phyloP scores from a whole-genome alignment of 257 asterid species.

The Jacaranda copaia region DNA sequence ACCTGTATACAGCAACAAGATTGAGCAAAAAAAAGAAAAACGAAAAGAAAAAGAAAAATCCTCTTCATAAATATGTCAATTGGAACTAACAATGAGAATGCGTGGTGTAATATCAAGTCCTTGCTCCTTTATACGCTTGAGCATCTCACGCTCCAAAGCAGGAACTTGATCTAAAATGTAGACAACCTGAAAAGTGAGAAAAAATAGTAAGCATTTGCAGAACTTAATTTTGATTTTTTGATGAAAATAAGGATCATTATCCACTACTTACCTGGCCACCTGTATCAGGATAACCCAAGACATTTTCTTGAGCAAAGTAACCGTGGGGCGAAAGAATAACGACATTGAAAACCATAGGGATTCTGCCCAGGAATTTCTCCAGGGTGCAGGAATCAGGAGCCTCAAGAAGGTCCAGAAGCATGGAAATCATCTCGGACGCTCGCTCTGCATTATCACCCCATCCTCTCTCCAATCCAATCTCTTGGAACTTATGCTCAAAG shows the following conservation, averaged over 20 bases:
- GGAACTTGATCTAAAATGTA: conserved; percentile 92
- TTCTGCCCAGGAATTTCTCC: conserved; percentile 68
- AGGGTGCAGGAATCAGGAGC: conserved; percentile 83
- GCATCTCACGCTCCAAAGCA: conserved; percentile 81
- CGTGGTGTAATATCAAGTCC: conserved; percentile 79
- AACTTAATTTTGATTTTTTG: too few relatives aligned
- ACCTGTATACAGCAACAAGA: conserved; percentile 44
- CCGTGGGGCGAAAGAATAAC: conserved; percentile 85
- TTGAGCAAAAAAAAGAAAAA: neutral
- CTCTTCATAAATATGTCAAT: neutral
- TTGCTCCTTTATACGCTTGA: conserved; percentile 83
- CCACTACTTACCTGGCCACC: conserved; percentile 70
- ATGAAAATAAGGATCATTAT: neutral
- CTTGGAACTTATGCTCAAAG: conserved; percentile 72
- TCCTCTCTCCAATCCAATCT: conserved; percentile 79
- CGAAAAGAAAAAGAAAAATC: neutral
- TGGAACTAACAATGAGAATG: conserved; percentile 65
- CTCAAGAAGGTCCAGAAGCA: conserved; percentile 77
- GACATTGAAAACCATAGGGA: conserved; percentile 83
- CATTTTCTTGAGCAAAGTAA: conserved; percentile 86
- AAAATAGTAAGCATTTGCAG: neutral
- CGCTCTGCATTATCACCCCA: conserved; percentile 75
- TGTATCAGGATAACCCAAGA: conserved; percentile 81
- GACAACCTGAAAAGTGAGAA: conserved; percentile 57
- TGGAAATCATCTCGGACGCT: conserved; percentile 63